Evolutionary conservation across 2,329 filamentous ascomycete genomes (phyloP), one percentile per base, ranked within the genome.

Genomic region (Trichocomaceae sp.): DNA sequence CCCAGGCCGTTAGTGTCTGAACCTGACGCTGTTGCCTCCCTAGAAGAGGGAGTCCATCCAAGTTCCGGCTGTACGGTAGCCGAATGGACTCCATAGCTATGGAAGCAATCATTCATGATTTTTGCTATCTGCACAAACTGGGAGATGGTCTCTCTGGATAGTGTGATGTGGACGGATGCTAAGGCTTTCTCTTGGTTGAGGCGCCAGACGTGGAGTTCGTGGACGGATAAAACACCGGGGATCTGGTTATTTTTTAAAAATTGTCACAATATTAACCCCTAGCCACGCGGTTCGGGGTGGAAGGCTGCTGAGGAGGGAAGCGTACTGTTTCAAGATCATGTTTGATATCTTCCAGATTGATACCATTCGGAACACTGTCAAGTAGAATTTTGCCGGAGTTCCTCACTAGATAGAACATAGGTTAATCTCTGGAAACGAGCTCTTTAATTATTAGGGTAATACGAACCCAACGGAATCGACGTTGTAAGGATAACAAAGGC

Each of bases 171-270:
- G 1, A 83, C 86, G 1, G 84, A 84, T 8, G 87, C 87, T 46
- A 90, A 77, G 3, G 81, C 75, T 63, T 87, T 88, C 51, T 77
- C 77, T 69, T 91, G 85, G 64, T 87, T 83, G 2, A 90, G 76
- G 1, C 83, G 78, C 86, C 87, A 90, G 58, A 89, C 80, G 61
- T 89, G 86, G n/a, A 90, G 74, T 62, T 90, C 85, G 60, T 89
- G 85, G 15, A 90, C 78, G 0, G 83, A 83, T 17, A 81, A 66
- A 17, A 90, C 78, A 0, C 86, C 86, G 0, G 82, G 78, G 22
- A 49, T 68, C 22, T 59, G n/a, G 3, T 26, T 26, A 7, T 26
- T 26, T 33, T 9, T 26, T 17, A 39, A 15, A 10, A n/a, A n/a
- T n/a, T n/a, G n/a, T n/a, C n/a, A n/a, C n/a, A n/a, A n/a, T n/a